Evolutionary conservation across 495 filamentous ascomycete species (phyloP).

Genomic region (Cudoniella acicularis): DNA sequence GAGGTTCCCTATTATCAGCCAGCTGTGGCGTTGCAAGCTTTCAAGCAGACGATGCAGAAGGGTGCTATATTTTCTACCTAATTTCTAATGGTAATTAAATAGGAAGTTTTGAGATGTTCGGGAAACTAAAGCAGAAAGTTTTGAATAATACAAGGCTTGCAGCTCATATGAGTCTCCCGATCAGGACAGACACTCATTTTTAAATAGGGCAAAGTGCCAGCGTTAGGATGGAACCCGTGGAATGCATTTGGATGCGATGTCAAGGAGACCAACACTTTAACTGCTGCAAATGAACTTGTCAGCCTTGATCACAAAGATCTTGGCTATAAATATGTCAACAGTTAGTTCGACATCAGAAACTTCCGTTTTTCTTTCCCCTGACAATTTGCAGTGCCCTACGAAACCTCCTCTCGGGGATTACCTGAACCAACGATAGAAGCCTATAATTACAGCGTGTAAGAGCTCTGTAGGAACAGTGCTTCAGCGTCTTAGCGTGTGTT

Average conservation of each 20-base stretch:
- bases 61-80: constrained; percentile 32
- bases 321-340: constrained; percentile 63
- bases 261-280: constrained; percentile 41
- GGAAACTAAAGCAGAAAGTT: too few relatives aligned
- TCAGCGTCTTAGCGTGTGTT: too few relatives aligned
- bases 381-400: too few relatives aligned
- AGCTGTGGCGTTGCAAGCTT: constrained; percentile 42
- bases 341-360: too few relatives aligned
- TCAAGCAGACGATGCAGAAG: constrained; percentile 44
- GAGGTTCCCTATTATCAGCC: constrained; percentile 34
- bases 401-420: too few relatives aligned
- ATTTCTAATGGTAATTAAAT: background rate
- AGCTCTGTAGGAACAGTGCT: too few relatives aligned
- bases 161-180: too few relatives aligned
- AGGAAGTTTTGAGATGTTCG: too few relatives aligned
- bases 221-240: constrained; percentile 38
- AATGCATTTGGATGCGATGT: constrained; percentile 51
- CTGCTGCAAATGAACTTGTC: constrained; percentile 43
- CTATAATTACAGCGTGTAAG: too few relatives aligned
- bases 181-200: background rate
- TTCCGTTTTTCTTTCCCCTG: background rate
- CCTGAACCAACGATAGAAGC: too few relatives aligned
- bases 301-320: constrained; percentile 52
- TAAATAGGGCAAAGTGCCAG: constrained; percentile 16
- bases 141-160: too few relatives aligned